Percentiles rank a stretch among this genome's conserved stretches.
Conservation (phyloP, 1,139 yeast genomes). For the Hansenula sp. region DNA sequence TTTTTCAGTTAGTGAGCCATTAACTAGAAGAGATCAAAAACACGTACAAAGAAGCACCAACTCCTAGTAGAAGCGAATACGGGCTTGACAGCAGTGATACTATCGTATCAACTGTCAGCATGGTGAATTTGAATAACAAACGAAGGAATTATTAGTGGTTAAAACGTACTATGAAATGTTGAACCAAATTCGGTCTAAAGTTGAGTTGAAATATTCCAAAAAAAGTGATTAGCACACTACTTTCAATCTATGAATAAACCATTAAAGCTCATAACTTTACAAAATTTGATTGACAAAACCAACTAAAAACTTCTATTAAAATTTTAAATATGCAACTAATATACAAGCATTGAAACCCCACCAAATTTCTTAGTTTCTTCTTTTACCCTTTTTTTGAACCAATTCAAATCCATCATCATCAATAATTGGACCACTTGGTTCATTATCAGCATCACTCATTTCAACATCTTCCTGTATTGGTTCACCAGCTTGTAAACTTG, state of each 20-base stretch:
- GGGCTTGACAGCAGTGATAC: background rate
- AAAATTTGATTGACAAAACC: background rate
- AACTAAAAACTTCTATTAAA: too few species aligned
- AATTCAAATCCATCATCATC: constrained; percentile 94
- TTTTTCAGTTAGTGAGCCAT: too few species aligned
- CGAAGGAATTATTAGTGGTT: too few species aligned
- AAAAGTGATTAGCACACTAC: constrained; percentile 1
- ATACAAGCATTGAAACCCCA: too few species aligned
- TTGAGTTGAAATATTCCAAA: background rate
- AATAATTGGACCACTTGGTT: constrained; percentile 49
- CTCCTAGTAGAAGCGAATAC: background rate
- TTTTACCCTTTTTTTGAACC: constrained; percentile 65
- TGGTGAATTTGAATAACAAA: background rate
- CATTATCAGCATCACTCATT: constrained; percentile 25
- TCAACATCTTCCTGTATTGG: constrained; percentile 33
- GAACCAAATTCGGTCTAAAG: too few species aligned
- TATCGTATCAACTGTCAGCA: background rate
- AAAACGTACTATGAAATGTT: too few species aligned
- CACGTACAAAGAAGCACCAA: background rate
- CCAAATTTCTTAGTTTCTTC: constrained; percentile 19
- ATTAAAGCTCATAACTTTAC: background rate
- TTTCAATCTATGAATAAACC: background rate
- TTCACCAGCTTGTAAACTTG: constrained; percentile 13
- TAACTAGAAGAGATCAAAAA: too few species aligned
- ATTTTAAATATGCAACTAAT: too few species aligned